A percentile compares a stretch with the other conserved stretches of the same genome.
These are phyloP conservation scores for Ceriops tagal DNA, from an alignment of 345 rosid species.

Conservation along the genomic window DNA sequence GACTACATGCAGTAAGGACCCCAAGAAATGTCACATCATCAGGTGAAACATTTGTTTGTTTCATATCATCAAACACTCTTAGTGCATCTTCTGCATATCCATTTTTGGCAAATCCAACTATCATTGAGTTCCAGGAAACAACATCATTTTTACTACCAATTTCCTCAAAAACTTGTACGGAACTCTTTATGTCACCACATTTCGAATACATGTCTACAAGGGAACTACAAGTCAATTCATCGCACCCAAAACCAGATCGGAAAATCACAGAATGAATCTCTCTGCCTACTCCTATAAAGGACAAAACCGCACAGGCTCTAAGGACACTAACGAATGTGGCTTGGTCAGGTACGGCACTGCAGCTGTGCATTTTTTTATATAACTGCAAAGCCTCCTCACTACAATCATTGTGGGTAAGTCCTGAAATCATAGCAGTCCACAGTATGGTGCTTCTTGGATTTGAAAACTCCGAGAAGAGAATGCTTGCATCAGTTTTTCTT, in stretches of 20 bases:
- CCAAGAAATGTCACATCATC: slow-evolving; percentile 93
- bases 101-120: slow-evolving; percentile 86
- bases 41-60: slow-evolving; percentile 48
- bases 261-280: slow-evolving; percentile 64
- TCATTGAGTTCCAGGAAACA: slow-evolving; percentile 88
- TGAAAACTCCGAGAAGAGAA: slow-evolving; percentile 60
- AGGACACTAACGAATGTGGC: slow-evolving; percentile 87
- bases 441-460: slow-evolving; percentile 54
- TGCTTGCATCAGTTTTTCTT: slow-evolving; percentile 48
- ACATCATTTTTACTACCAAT: slow-evolving; percentile 48
- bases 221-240: slow-evolving; percentile 73
- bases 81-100: slow-evolving; percentile 86
- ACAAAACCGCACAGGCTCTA: slow-evolving; percentile 64
- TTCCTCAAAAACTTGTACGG: slow-evolving; percentile 59
- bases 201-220: slow-evolving; percentile 96
- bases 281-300: slow-evolving; percentile 63
- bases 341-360: slow-evolving; percentile 68
- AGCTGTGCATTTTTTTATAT: slow-evolving; percentile 59
- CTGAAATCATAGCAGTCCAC: slow-evolving; percentile 88
- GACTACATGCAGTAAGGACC: slow-evolving; percentile 90
- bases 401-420: slow-evolving; percentile 65
- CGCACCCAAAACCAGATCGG: slow-evolving; percentile 59
- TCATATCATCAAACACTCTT: slow-evolving; percentile 55
- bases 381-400: slow-evolving; percentile 60
- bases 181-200: slow-evolving; percentile 76